Conservation (phyloP, 139 green algal genomes). For the Tetradesmus obliquus region DNA sequence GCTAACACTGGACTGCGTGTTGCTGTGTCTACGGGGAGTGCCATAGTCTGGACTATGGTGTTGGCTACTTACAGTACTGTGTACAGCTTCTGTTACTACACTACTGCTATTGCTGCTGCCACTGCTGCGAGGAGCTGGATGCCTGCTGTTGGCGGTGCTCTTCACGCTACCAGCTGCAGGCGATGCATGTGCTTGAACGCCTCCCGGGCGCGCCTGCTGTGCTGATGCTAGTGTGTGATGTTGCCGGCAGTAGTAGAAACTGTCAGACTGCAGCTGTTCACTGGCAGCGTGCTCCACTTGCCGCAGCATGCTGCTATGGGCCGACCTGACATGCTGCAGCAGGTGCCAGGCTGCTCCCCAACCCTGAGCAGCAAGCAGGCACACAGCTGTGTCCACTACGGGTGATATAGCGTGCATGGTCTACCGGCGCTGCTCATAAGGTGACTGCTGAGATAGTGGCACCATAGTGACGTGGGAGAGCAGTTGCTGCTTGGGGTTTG, state of each 20-base stretch:
- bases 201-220: not conserved
- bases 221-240: not conserved
- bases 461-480: not conserved
- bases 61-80: not conserved
- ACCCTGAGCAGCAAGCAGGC: slow-evolving; percentile 14
- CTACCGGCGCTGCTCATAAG: not conserved
- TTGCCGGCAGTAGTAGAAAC: not conserved
- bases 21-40: not conserved
- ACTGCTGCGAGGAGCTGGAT: not conserved
- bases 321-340: not conserved
- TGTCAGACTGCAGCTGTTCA: not conserved
- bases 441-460: not conserved
- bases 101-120: slow-evolving; percentile 13
- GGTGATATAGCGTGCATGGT: not conserved
- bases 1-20: not conserved
- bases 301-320: not conserved
- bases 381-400: not conserved
- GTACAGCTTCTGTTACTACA: not conserved
- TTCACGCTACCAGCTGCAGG: not conserved
- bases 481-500: not conserved
- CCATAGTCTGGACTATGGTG: not conserved
- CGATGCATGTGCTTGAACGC: not conserved
- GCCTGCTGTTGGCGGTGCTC: not conserved
- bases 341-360: not conserved
- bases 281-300: not conserved